Evolutionary conservation across 208 protist genomes (phyloP).

Genomic region (Trypanosoma grayi): DNA sequence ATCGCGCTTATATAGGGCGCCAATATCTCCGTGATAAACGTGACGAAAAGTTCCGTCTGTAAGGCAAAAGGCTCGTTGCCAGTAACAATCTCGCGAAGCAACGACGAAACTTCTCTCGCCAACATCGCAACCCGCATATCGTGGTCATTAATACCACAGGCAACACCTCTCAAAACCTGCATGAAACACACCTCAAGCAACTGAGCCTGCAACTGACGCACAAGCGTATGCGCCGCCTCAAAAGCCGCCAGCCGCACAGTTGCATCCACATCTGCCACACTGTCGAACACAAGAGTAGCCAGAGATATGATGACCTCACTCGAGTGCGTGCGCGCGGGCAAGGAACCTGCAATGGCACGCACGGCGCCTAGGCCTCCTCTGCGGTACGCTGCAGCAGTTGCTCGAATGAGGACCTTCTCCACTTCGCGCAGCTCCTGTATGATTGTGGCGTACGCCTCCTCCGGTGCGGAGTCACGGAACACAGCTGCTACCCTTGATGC

Average conservation of each 20-base stretch:
- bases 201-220: slow-evolving; percentile 38
- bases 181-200: slow-evolving; percentile 39
- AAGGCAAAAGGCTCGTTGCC: slow-evolving; percentile 32
- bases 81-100: slow-evolving; percentile 49
- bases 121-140: slow-evolving; percentile 52
- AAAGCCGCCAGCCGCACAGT: slow-evolving; percentile 67
- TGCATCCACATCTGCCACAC: slow-evolving; percentile 50
- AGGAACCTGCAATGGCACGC: slow-evolving; percentile 39
- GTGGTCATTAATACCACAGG: slow-evolving; percentile 48
- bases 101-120: slow-evolving; percentile 58
- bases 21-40: slow-evolving; percentile 43
- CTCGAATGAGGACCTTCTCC: slow-evolving; percentile 39
- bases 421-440: slow-evolving; percentile 28
- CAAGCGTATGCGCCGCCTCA: slow-evolving; percentile 58
- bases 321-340: slow-evolving; percentile 27
- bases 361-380: slow-evolving; percentile 51
- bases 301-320: slow-evolving; percentile 26
- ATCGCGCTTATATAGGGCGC: slow-evolving; percentile 23
- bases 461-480: slow-evolving; percentile 44
- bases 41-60: slow-evolving; percentile 38
- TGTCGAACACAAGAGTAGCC: slow-evolving; percentile 35
- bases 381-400: slow-evolving; percentile 45
- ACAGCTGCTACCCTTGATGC: slow-evolving; percentile 32
- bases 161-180: slow-evolving; percentile 54
- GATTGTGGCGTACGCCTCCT: slow-evolving; percentile 40